Evolutionary conservation across 345 rosid species (phyloP).

Genomic region (Citrus australasica): DNA sequence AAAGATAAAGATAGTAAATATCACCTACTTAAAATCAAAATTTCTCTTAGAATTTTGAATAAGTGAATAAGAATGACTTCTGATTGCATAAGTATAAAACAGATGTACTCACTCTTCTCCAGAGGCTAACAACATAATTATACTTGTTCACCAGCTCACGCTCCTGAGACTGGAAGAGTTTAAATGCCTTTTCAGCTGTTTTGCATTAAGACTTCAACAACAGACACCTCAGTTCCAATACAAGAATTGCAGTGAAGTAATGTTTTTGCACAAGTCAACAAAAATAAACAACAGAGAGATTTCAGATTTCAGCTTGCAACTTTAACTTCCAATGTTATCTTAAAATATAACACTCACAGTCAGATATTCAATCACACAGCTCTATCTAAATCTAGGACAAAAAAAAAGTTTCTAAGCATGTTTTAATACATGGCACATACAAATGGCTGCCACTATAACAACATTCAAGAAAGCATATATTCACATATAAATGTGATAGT

Average conservation of each 20-base stretch:
- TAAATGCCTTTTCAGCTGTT: conserved; percentile 74
- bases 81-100: neutral
- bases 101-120: conserved; percentile 78
- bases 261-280: neutral
- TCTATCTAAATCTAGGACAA: neutral
- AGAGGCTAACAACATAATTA: conserved; percentile 74
- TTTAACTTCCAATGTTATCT: neutral
- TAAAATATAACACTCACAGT: neutral
- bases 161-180: conserved; percentile 61
- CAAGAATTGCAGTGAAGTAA: conserved; percentile 3
- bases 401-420: neutral
- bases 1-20: conserved; percentile 10
- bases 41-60: neutral
- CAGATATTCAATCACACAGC: neutral
- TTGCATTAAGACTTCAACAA: conserved; percentile 37
- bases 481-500: neutral
- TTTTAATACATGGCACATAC: neutral
- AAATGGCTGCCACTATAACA: neutral
- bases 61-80: neutral
- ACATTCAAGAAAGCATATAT: neutral
- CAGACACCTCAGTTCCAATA: conserved; percentile 7
- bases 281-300: neutral
- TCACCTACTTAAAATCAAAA: neutral
- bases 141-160: conserved; percentile 79
- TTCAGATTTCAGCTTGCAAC: neutral